A percentile compares a stretch with the other conserved stretches of the same genome.
Conservation (phyloP, 768 basidiomycete species). For the Dioszegia aurantiaca region DNA sequence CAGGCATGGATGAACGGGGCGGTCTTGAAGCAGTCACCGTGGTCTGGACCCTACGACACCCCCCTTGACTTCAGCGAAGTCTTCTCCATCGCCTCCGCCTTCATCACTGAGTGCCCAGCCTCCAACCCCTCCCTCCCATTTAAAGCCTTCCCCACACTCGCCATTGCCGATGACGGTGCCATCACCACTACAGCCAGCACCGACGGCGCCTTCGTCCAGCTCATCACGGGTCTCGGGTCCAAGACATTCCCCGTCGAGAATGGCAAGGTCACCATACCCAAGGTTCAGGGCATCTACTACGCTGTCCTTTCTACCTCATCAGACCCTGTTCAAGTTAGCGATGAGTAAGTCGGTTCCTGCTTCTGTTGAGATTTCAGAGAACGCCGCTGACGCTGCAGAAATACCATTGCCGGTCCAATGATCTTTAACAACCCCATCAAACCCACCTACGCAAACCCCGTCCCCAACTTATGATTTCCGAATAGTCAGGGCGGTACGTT, state of each 20-base stretch:
- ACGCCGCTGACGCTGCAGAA: slow-evolving; percentile 30
- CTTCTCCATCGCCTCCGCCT: slow-evolving; percentile 57
- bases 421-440: slow-evolving; percentile 53
- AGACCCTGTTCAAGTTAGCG: slow-evolving; percentile 52
- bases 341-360: slow-evolving; percentile 36
- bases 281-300: slow-evolving; percentile 58
- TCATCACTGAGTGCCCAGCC: slow-evolving; percentile 60
- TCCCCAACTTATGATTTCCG: slow-evolving; percentile 33
- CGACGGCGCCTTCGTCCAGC: slow-evolving; percentile 53
- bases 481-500: too few species aligned
- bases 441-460: slow-evolving; percentile 39
- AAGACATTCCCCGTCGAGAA: slow-evolving; percentile 54
- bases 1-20: slow-evolving; percentile 63
- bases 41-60: slow-evolving; percentile 64
- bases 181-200: slow-evolving; percentile 46
- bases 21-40: slow-evolving; percentile 57
- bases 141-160: slow-evolving; percentile 59
- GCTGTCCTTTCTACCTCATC: slow-evolving; percentile 56
- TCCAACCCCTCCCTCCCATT: slow-evolving; percentile 60
- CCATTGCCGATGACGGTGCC: slow-evolving; percentile 37
- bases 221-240: slow-evolving; percentile 59
- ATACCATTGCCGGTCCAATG: slow-evolving; percentile 62
- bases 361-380: too few species aligned
- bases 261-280: slow-evolving; percentile 41
- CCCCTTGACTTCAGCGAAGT: slow-evolving; percentile 55